These are phyloP conservation scores for Medicago arabica DNA, from an alignment of 306 rosid genomes.

Conservation along the genomic window DNA sequence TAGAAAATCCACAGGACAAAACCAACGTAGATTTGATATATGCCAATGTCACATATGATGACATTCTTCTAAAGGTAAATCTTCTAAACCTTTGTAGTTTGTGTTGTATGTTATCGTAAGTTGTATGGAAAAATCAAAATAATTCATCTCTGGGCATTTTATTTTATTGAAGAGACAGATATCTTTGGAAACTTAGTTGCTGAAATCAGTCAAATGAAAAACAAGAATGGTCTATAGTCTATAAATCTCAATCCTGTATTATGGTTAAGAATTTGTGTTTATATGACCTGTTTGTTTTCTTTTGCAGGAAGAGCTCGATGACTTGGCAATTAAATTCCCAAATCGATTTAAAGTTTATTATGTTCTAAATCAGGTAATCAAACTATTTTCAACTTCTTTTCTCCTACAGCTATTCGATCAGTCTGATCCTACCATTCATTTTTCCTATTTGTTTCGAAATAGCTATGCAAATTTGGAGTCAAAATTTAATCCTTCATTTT, in stretches of 20 bases:
- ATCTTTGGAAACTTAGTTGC: neutral
- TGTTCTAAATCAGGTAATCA: constrained; percentile 79
- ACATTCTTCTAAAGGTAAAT: constrained; percentile 82
- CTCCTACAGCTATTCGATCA: neutral
- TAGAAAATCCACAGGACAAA: constrained; percentile 76
- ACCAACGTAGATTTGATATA: constrained; percentile 75
- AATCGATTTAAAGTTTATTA: constrained; percentile 67
- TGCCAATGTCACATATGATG: constrained; percentile 81
- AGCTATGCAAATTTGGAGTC: constrained; percentile 8
- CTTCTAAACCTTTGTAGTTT: constrained; percentile 4
- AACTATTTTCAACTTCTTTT: constrained; percentile 25
- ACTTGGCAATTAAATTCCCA: constrained; percentile 59
- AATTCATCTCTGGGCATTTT: neutral
- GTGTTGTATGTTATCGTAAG: neutral
- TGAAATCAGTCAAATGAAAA: neutral
- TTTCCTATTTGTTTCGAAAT: neutral
- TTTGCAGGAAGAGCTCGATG: constrained; percentile 81
- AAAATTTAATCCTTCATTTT: neutral
- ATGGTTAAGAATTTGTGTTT: neutral
- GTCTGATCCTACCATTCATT: neutral
- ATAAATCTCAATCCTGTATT: constrained; percentile 18
- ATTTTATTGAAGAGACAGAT: neutral
- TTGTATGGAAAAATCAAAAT: neutral
- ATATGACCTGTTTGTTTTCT: constrained; percentile 8
- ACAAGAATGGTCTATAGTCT: constrained; percentile 3